phyloP scores from a whole-genome alignment of 164 flowering plant genomes.

The Vitis rupestris region DNA sequence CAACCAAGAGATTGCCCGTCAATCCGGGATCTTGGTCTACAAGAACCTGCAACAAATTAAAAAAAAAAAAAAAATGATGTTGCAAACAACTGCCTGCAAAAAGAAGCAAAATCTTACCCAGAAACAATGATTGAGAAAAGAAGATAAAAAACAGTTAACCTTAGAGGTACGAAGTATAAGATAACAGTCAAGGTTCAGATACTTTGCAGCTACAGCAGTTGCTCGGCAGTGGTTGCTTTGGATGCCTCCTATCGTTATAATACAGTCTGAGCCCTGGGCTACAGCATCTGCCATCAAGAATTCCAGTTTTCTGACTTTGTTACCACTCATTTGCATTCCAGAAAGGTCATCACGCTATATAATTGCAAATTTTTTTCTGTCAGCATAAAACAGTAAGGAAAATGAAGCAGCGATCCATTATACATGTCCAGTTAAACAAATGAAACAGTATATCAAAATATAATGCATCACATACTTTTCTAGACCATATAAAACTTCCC shows the following conservation, averaged over 20 bases:
- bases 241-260: conserved; percentile 91
- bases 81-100: conserved; percentile 6
- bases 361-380: conserved; percentile 18
- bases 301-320: conserved; percentile 93
- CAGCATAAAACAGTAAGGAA: neutral
- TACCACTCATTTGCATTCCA: conserved; percentile 98
- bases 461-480: too few species aligned
- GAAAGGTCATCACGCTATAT: conserved; percentile 90
- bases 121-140: neutral
- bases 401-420: neutral
- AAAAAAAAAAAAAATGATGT: neutral
- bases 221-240: conserved; percentile 99
- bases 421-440: neutral
- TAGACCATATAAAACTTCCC: too few species aligned
- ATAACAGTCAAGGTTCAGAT: conserved; percentile 77
- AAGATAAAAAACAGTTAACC: conserved; percentile 33
- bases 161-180: conserved; percentile 88
- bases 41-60: conserved; percentile 46
- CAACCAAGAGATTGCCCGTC: conserved; percentile 90
- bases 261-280: conserved; percentile 82
- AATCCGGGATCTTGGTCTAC: conserved; percentile 92
- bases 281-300: conserved; percentile 95
- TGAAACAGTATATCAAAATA: neutral
- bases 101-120: neutral
- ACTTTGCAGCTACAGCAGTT: conserved; percentile 94